Evolutionary conservation across 257 asterid genomes (phyloP), one percentile per base, ranked within the genome.

Genomic region (Scutellaria minor): DNA sequence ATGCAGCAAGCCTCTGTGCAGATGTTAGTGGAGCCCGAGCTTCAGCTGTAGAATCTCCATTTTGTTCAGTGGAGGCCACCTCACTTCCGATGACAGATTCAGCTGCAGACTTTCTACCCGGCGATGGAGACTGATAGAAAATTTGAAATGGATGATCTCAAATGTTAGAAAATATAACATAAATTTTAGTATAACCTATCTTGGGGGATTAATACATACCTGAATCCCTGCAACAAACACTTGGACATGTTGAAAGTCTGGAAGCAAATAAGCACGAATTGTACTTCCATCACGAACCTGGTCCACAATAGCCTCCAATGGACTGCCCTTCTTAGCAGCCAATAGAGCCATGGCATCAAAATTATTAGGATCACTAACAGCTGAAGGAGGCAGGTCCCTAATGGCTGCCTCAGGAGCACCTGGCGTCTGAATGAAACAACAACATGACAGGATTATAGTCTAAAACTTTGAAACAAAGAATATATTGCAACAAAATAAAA

Each of bases 211-310:
- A 50, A 68, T 68, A 54, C 10, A 27, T 75, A 91, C 99, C 98
- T 89, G 97, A 80, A 94, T 77, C 70, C 99, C 99, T 3, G 99
- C 98, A 52, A 88, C 90, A 68, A 88, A 86, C 50, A 94, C 99
- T 83, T 94, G 97, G 66, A 94, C 95, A 73, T 88, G 85, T 70
- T 83, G 98, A 78, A 89, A 91, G 44, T 88, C 91, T 37, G 99
- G 98, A 83, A 94, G 97, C 84, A 94, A 85, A 79, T 89, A 90
- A 39, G 85, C 96, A 66, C 97, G 97, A 66, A 94, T 76, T 0
- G 97, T 91, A 91, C 97, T 94, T 74, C 99, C 99, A 85, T 90
- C 96, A 39, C 98, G 97, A 68, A 85, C 93, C 83, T 88, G 94
- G 85, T 94, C 97, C 71, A 94, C 99, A 53, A 91, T 77, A 73